Evolutionary conservation across 1,284 basidiomycete species (phyloP).

Genomic region (Amylostereum chailletii): DNA sequence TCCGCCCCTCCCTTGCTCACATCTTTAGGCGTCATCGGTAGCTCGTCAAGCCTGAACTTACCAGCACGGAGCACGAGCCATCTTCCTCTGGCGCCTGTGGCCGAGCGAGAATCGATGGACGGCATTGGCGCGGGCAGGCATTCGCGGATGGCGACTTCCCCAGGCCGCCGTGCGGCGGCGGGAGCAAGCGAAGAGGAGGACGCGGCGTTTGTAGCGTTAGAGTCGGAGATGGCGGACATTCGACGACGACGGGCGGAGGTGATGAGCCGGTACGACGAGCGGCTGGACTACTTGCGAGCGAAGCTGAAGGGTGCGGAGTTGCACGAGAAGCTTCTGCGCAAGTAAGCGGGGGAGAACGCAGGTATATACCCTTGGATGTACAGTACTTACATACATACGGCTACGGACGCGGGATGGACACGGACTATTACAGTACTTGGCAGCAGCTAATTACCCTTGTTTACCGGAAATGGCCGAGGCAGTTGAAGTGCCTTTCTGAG

Average conservation of each 20-base stretch:
- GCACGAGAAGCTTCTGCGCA: constrained; percentile 55
- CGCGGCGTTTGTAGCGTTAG: constrained; percentile 25
- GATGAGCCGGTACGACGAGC: constrained; percentile 51
- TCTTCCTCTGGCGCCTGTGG: constrained; percentile 40
- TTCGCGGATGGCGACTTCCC: too few species aligned
- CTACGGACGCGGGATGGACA: too few species aligned
- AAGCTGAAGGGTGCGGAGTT: constrained; percentile 67
- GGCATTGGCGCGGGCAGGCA: constrained; percentile 6
- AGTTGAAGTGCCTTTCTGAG: too few species aligned
- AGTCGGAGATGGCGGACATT: constrained; percentile 54
- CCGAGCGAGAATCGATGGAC: constrained; percentile 30
- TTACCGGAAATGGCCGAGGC: too few species aligned
- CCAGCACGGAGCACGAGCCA: constrained; percentile 33
- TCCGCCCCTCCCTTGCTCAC: constrained; percentile 12
- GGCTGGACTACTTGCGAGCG: constrained; percentile 61
- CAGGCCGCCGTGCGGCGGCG: too few species aligned
- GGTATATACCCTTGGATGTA: neutral
- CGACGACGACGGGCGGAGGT: constrained; percentile 54
- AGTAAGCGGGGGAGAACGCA: constrained; percentile 12
- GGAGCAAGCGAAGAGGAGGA: constrained; percentile 13
- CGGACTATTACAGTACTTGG: too few species aligned
- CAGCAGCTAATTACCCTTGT: too few species aligned
- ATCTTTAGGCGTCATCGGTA: constrained; percentile 23
- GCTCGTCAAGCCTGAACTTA: constrained; percentile 38
- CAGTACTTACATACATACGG: constrained; percentile 1